These are phyloP conservation scores for Calonectria leucothoes DNA, from an alignment of 2,329 filamentous ascomycete species.

Conservation along the genomic window DNA sequence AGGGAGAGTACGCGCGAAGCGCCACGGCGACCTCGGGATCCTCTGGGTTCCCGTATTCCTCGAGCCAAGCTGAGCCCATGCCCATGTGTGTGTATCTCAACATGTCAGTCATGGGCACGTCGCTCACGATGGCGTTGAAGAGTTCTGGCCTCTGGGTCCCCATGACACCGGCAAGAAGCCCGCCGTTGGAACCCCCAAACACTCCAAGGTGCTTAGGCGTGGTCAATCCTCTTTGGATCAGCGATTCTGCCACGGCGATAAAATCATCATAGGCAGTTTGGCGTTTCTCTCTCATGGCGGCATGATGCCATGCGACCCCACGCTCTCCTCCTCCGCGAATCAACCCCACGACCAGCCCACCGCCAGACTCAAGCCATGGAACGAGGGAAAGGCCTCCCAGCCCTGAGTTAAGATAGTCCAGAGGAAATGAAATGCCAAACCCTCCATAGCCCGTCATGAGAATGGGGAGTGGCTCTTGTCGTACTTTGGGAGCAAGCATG, in stretches of 20 bases:
- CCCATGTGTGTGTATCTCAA: not conserved
- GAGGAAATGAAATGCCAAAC: not conserved
- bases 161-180: not conserved
- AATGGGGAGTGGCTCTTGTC: not conserved
- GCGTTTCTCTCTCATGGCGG: not conserved
- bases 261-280: not conserved
- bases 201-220: not conserved
- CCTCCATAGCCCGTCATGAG: not conserved
- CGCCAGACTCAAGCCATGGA: not conserved
- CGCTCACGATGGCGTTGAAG: not conserved
- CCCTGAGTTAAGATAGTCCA: not conserved
- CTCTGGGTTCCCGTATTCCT: not conserved
- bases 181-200: not conserved
- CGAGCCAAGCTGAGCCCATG: not conserved
- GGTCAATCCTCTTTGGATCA: not conserved
- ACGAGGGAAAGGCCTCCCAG: not conserved
- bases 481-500: not conserved
- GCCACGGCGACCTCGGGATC: not conserved
- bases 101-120: not conserved
- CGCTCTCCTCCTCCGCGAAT: not conserved
- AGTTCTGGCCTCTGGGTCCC: not conserved
- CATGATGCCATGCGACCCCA: not conserved
- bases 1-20: not conserved
- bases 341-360: not conserved
- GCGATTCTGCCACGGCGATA: not conserved